These are phyloP conservation scores for Hordeum marinum DNA, from an alignment of 176 grass and related monocot species.

Conservation along the genomic window DNA sequence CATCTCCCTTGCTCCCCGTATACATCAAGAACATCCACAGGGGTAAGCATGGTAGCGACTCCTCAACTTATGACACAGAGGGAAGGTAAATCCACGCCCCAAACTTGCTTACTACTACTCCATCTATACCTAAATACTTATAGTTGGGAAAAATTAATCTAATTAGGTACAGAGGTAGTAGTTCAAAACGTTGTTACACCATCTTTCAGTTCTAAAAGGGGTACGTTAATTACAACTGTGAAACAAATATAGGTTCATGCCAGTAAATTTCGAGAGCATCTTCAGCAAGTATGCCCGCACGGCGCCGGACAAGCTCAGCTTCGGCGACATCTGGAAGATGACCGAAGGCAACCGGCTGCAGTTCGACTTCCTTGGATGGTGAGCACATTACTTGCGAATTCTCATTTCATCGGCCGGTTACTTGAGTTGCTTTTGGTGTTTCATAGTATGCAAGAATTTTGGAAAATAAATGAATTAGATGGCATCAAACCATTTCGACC, in stretches of 20 bases:
- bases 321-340: constrained; percentile 60
- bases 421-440: neutral
- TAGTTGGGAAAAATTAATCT: no score
- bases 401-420: neutral
- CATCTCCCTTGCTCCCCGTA: constrained; percentile 69
- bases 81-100: constrained; percentile 48
- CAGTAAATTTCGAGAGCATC: constrained; percentile 76
- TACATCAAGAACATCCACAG: constrained; percentile 74
- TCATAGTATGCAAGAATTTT: no score
- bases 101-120: neutral
- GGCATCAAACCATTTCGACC: no score
- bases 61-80: constrained; percentile 66
- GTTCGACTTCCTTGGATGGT: constrained; percentile 56
- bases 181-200: neutral
- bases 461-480: no score
- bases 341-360: constrained; percentile 39
- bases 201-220: neutral
- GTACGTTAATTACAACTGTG: neutral
- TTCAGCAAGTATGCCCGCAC: constrained; percentile 79
- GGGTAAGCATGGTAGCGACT: constrained; percentile 74
- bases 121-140: no score
- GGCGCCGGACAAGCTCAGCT: constrained; percentile 40
- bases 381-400: neutral
- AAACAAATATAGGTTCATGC: constrained; percentile 47
- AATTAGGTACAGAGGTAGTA: no score